Evolutionary conservation across 345 rosid genomes (phyloP), one percentile per base, ranked within the genome.

Genomic region (Heritiera fomes): DNA sequence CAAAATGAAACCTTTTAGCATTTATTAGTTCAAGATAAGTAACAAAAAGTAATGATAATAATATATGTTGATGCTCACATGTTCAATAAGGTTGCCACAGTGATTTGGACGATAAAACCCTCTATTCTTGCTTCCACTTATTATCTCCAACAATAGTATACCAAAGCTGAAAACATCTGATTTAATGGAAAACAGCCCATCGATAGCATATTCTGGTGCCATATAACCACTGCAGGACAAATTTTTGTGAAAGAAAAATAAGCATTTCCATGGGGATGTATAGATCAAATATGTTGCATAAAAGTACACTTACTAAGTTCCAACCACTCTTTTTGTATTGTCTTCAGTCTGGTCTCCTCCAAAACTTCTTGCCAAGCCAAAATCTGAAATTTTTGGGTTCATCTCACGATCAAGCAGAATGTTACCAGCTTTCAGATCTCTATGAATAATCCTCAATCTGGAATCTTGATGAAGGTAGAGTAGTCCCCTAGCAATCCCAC

Each of bases 381-480:
- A 78, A 58, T 78, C 80, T 14, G 85, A 87, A 43, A 87, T 84
- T 75, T 87, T 84, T 0, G 89, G 83, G 53, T 84, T 84, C 87
- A 87, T 87, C 3, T 83, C 78, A 0, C 71, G 5, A 43, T 87
- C 85, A 23, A 87, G 70, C 62, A 87, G 30, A 13, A 87, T 30
- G 56, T 84, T 87, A 66, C 89, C 63, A 0, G 80, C 80, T 71
- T 87, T 84, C 7, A 84, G 80, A 43, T 77, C 80, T 77, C 75
- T 55, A 41, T 77, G 80, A 41, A 67, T 77, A 9, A 67, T 77
- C 49, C 87, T 82, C 10, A 87, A 62, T 38, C 86, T 77, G 1
- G 87, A 87, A 77, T 84, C 89, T 79, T 84, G 83, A 50, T 87
- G 89, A 28, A 87, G 86, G 49, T 84, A 87, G 55, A 84, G 87